A percentile compares a stretch with the other conserved stretches of the same genome.
Evolutionary conservation across 2,329 filamentous ascomycete species (phyloP).

Genomic region (Pseudogymnoascus sp.): DNA sequence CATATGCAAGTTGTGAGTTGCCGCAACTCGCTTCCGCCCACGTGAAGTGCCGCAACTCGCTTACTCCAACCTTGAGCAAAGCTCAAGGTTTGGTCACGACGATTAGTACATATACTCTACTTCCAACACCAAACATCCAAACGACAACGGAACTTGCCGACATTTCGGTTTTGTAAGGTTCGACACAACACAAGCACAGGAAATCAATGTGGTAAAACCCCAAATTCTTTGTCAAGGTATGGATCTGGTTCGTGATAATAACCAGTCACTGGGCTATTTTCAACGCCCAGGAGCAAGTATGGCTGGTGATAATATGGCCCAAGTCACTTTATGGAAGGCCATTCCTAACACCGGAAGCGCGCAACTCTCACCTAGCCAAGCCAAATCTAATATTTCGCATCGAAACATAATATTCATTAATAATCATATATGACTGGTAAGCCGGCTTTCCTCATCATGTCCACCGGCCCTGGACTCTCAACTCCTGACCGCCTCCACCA

Average conservation of each 20-base stretch:
- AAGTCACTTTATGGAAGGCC: neutral
- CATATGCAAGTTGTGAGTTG: too few species aligned
- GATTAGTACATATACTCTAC: neutral
- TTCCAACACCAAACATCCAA: conserved; percentile 7
- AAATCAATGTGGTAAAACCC: neutral
- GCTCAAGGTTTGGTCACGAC: too few species aligned
- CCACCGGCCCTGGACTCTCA: neutral
- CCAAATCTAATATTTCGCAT: conserved; percentile 36
- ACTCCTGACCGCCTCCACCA: neutral
- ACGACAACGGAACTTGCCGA: conserved; percentile 23
- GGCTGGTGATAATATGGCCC: neutral
- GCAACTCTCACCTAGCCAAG: conserved; percentile 46
- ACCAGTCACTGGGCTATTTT: neutral
- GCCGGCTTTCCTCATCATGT: neutral
- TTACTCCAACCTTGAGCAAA: too few species aligned
- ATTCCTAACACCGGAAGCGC: neutral
- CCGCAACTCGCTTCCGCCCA: too few species aligned
- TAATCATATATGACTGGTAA: neutral
- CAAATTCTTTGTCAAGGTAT: neutral
- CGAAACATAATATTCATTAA: neutral
- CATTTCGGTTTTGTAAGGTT: conserved; percentile 64
- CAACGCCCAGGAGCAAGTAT: neutral
- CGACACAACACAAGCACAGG: conserved; percentile 53
- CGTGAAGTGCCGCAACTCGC: too few species aligned
- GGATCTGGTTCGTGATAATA: neutral